phyloP scores from a whole-genome alignment of 208 protist species.

The Phytomonas sp. region DNA sequence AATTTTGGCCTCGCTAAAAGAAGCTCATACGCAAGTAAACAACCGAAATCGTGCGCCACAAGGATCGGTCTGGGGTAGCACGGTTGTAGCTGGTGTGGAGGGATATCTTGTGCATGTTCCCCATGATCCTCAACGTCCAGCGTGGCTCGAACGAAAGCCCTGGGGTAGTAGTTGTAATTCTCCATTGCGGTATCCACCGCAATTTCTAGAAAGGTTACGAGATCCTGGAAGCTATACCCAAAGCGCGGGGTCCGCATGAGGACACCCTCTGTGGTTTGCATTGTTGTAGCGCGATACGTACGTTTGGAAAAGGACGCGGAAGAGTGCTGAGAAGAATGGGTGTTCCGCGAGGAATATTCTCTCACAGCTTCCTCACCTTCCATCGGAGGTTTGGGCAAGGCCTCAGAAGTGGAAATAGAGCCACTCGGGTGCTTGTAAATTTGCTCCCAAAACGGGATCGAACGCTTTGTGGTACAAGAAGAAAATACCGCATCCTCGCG shows the following conservation, averaged over 20 bases:
- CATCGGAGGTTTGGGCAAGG: background rate
- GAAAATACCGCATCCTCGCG: background rate
- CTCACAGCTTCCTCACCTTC: background rate
- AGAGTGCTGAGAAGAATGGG: background rate
- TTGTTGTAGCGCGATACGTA: background rate
- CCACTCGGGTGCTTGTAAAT: background rate
- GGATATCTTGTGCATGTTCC: slow-evolving; percentile 8
- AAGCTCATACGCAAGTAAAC: slow-evolving; percentile 51
- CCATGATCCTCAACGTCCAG: background rate
- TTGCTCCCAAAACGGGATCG: background rate
- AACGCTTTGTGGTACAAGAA: background rate
- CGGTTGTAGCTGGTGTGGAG: slow-evolving; percentile 29
- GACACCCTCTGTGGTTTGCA: slow-evolving; percentile 1
- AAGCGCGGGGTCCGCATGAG: slow-evolving; percentile 20
- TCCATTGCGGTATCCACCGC: slow-evolving; percentile 63
- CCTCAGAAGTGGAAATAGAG: background rate
- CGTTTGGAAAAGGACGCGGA: background rate
- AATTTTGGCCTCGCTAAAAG: slow-evolving; percentile 36
- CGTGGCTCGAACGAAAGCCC: slow-evolving; percentile 12
- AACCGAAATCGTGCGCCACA: slow-evolving; percentile 60
- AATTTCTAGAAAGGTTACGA: slow-evolving; percentile 61
- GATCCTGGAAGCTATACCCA: slow-evolving; percentile 55
- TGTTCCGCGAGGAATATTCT: background rate
- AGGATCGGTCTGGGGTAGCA: slow-evolving; percentile 36
- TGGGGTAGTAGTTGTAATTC: slow-evolving; percentile 44